phyloP scores from a whole-genome alignment of 1,139 yeast species.

The Groenewaldozyma sp. region DNA sequence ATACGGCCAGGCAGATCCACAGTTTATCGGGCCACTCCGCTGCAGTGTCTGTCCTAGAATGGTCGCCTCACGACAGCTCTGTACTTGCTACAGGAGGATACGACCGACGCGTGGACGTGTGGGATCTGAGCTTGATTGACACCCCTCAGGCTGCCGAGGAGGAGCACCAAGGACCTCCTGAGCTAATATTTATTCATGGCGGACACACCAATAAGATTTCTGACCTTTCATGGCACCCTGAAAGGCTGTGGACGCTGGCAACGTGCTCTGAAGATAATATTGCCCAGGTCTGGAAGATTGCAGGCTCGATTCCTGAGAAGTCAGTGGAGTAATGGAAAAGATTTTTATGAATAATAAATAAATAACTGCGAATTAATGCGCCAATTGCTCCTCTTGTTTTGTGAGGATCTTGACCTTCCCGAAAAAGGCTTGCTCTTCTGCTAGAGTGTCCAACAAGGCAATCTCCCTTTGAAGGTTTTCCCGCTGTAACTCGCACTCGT shows the following conservation, averaged over 20 bases:
- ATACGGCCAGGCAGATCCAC: slow-evolving; percentile 22
- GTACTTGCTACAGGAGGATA: slow-evolving; percentile 64
- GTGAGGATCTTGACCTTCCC: neutral
- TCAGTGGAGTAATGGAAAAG: neutral
- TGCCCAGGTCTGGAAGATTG: slow-evolving; percentile 68
- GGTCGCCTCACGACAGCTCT: slow-evolving; percentile 58
- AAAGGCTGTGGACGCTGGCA: slow-evolving; percentile 68
- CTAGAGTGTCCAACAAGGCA: neutral
- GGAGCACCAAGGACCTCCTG: slow-evolving; percentile 30
- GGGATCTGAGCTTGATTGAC: slow-evolving; percentile 44
- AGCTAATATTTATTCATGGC: slow-evolving; percentile 62
- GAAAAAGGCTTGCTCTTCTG: neutral
- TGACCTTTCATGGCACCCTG: slow-evolving; percentile 81
- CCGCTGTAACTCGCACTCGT: slow-evolving; percentile 6
- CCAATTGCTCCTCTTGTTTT: neutral
- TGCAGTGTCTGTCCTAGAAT: slow-evolving; percentile 59
- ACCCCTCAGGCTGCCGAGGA: slow-evolving; percentile 29
- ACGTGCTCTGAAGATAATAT: slow-evolving; percentile 89
- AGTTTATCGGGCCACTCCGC: slow-evolving; percentile 42
- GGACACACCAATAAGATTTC: slow-evolving; percentile 88
- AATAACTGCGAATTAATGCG: neutral
- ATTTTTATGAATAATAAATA: neutral
- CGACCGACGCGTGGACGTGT: slow-evolving; percentile 65
- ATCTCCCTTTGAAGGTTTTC: neutral
- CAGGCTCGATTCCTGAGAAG: slow-evolving; percentile 21